phyloP scores from a whole-genome alignment of 148 eudicot genomes.

The Linanthus parryae region DNA sequence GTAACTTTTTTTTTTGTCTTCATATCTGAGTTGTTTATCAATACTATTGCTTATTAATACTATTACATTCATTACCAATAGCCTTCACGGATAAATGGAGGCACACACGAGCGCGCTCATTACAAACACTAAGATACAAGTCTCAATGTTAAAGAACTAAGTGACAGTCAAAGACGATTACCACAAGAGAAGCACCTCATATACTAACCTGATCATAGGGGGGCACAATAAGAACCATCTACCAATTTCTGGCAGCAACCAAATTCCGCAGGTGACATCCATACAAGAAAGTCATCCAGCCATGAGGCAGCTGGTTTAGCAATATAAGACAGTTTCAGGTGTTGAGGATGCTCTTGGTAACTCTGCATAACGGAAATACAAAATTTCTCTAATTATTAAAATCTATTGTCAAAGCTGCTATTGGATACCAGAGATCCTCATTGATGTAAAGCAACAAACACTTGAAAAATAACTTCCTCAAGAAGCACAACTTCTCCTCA shows the following conservation, averaged over 20 bases:
- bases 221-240: slow-evolving; percentile 61
- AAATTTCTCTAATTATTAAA: neutral
- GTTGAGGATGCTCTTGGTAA: slow-evolving; percentile 61
- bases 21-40: too few relatives aligned
- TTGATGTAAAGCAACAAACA: too few relatives aligned
- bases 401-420: neutral
- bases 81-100: too few relatives aligned
- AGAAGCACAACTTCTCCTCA: too few relatives aligned
- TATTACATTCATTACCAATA: neutral
- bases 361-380: slow-evolving; percentile 27
- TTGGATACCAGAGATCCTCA: too few relatives aligned
- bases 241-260: slow-evolving; percentile 66
- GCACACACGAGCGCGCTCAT: too few relatives aligned
- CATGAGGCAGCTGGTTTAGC: slow-evolving; percentile 81
- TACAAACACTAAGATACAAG: too few relatives aligned
- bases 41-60: too few relatives aligned
- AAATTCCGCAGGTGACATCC: slow-evolving; percentile 79
- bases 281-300: slow-evolving; percentile 83
- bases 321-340: slow-evolving; percentile 53
- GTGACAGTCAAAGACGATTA: too few relatives aligned
- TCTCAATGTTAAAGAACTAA: too few relatives aligned
- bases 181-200: neutral
- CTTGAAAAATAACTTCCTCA: too few relatives aligned
- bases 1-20: too few relatives aligned
- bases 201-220: slow-evolving; percentile 71